These are phyloP conservation scores for Ustilago esculenta DNA, from an alignment of 1,284 basidiomycete genomes.

Conservation along the genomic window DNA sequence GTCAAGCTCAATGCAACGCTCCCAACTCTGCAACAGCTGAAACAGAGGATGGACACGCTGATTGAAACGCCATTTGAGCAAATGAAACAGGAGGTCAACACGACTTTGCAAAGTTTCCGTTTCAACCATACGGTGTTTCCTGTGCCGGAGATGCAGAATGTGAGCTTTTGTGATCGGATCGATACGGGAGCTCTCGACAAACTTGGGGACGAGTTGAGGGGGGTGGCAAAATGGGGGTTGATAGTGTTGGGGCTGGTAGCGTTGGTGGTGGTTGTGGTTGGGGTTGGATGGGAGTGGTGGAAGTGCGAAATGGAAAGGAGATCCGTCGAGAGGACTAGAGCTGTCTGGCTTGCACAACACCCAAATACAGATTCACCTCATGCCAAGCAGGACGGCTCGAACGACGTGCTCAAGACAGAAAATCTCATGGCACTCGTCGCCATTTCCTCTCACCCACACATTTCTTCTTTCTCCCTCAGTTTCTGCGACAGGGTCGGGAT, in stretches of 20 bases:
- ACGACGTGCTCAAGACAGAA: slow-evolving; percentile 16
- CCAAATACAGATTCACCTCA: neutral
- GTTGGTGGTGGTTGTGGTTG: slow-evolving; percentile 33
- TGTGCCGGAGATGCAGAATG: slow-evolving; percentile 31
- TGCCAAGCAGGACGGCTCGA: neutral
- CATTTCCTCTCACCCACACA: slow-evolving; percentile 50
- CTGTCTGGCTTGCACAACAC: slow-evolving; percentile 34
- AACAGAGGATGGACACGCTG: slow-evolving; percentile 74
- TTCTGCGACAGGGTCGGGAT: slow-evolving; percentile 33
- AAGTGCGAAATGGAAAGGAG: slow-evolving; percentile 38
- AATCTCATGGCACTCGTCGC: slow-evolving; percentile 41
- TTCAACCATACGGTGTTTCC: slow-evolving; percentile 46
- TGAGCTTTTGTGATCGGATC: slow-evolving; percentile 48
- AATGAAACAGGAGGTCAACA: slow-evolving; percentile 48
- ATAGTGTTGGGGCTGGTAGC: slow-evolving; percentile 26
- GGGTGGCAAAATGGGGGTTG: slow-evolving; percentile 26
- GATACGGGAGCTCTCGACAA: slow-evolving; percentile 49
- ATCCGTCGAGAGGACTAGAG: slow-evolving; percentile 33
- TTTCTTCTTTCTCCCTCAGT: slow-evolving; percentile 28
- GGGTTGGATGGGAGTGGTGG: slow-evolving; percentile 43
- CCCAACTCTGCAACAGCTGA: slow-evolving; percentile 81
- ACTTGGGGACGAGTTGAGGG: slow-evolving; percentile 33
- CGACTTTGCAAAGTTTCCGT: slow-evolving; percentile 34
- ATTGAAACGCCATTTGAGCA: slow-evolving; percentile 53
- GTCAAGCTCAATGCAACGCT: slow-evolving; percentile 80